phyloP scores from a whole-genome alignment of 306 rosid genomes.

The Carpinus fangiana region DNA sequence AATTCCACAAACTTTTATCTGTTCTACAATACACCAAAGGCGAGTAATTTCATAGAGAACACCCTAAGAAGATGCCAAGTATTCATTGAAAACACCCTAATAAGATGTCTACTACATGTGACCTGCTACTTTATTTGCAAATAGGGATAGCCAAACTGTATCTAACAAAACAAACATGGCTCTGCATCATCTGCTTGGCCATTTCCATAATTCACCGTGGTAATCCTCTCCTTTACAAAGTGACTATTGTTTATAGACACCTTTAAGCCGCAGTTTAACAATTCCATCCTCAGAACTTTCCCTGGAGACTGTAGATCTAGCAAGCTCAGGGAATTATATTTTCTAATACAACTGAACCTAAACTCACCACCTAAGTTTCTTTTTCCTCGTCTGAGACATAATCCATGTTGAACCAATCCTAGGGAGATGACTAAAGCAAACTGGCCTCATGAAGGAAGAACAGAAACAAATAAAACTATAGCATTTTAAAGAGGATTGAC shows the following conservation, averaged over 20 bases:
- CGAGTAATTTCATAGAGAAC: not conserved
- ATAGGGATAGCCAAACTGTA: too few relatives aligned
- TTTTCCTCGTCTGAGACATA: not conserved
- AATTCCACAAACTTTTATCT: not conserved
- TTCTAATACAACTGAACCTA: not conserved
- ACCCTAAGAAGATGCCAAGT: not conserved
- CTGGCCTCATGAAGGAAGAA: not conserved
- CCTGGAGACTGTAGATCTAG: not conserved
- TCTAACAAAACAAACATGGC: not conserved
- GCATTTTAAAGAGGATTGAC: not conserved
- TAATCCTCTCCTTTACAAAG: too few relatives aligned
- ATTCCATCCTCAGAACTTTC: not conserved
- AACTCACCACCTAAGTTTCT: not conserved
- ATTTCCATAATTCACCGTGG: not conserved
- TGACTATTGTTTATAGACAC: too few relatives aligned
- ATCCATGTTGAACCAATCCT: not conserved
- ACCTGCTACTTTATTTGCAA: not conserved
- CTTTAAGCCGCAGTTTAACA: too few relatives aligned
- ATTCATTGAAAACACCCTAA: not conserved
- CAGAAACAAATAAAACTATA: not conserved
- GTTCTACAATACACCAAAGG: not conserved
- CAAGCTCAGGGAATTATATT: not conserved
- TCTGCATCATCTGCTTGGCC: not conserved
- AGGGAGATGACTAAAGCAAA: not conserved
- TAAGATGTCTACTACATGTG: not conserved